Conservation (phyloP, 306 rosid species). For the Styphnolobium japonicum region DNA sequence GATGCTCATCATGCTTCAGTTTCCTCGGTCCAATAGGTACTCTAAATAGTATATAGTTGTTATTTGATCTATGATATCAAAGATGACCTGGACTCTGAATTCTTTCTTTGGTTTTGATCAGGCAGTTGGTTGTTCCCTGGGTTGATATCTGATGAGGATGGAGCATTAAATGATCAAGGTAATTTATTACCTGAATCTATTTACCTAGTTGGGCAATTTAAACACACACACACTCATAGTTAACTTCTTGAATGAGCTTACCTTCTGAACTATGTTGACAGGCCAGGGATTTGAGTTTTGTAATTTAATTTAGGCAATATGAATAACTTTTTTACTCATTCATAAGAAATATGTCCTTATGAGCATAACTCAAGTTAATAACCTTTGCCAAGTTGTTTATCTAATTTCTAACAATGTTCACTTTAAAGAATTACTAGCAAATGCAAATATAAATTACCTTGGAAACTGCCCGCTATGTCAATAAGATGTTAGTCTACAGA, state of each 20-base stretch:
- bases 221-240: neutral
- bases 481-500: neutral
- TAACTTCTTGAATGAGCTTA: neutral
- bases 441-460: no score
- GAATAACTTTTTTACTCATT: no score
- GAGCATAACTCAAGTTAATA: neutral
- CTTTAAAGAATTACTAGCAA: neutral
- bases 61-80: neutral
- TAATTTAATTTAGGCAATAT: no score
- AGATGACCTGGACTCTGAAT: neutral
- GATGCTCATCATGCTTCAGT: slow-evolving; percentile 69
- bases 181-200: neutral
- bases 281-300: no score
- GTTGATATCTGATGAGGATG: neutral
- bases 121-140: slow-evolving; percentile 49
- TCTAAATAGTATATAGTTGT: neutral
- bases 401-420: neutral
- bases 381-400: neutral
- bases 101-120: slow-evolving; percentile 24
- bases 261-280: neutral
- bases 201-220: neutral
- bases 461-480: neutral
- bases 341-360: neutral
- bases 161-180: slow-evolving; percentile 36
- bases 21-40: slow-evolving; percentile 62